Conservation (phyloP, 805 yeast genomes). For the Saccharomycopsis capsularis region DNA sequence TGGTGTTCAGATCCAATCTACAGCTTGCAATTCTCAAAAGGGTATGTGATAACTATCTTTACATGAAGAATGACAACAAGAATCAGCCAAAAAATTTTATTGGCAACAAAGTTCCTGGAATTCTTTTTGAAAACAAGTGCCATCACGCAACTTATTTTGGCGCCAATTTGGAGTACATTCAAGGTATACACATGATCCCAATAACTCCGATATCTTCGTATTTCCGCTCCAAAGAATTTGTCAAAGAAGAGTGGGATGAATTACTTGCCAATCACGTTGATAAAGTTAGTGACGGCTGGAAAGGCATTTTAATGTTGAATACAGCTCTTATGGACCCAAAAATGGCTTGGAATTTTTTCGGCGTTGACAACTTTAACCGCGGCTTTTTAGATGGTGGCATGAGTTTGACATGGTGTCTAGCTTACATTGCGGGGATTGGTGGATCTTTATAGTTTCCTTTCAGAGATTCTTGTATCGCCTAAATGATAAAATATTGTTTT, state of each 20-base stretch:
- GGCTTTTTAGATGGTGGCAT: slow-evolving; percentile 73
- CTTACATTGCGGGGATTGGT: slow-evolving; percentile 50
- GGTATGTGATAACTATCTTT: slow-evolving; percentile 37
- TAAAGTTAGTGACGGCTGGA: slow-evolving; percentile 60
- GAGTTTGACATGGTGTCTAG: slow-evolving; percentile 79
- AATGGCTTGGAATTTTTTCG: slow-evolving; percentile 55
- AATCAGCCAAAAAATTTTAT: slow-evolving; percentile 51
- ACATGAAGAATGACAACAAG: slow-evolving; percentile 45
- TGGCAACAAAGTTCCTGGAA: slow-evolving; percentile 65
- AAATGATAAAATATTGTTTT: too few relatives aligned
- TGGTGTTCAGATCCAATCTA: slow-evolving; percentile 50
- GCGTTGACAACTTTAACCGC: slow-evolving; percentile 45
- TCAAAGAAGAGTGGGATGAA: slow-evolving; percentile 56
- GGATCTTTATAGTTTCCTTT: slow-evolving; percentile 7
- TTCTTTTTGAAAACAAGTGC: slow-evolving; percentile 62
- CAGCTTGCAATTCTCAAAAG: slow-evolving; percentile 54
- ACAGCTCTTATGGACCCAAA: slow-evolving; percentile 67
- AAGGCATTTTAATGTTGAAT: slow-evolving; percentile 65
- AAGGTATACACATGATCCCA: slow-evolving; percentile 75
- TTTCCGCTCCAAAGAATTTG: slow-evolving; percentile 48
- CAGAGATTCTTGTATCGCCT: too few relatives aligned
- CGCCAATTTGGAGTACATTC: slow-evolving; percentile 62
- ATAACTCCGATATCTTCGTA: slow-evolving; percentile 61
- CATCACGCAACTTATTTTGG: slow-evolving; percentile 76
- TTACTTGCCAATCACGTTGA: slow-evolving; percentile 40